Evolutionary conservation across 306 rosid genomes (phyloP).

Genomic region (Sechiopsis laciniata): DNA sequence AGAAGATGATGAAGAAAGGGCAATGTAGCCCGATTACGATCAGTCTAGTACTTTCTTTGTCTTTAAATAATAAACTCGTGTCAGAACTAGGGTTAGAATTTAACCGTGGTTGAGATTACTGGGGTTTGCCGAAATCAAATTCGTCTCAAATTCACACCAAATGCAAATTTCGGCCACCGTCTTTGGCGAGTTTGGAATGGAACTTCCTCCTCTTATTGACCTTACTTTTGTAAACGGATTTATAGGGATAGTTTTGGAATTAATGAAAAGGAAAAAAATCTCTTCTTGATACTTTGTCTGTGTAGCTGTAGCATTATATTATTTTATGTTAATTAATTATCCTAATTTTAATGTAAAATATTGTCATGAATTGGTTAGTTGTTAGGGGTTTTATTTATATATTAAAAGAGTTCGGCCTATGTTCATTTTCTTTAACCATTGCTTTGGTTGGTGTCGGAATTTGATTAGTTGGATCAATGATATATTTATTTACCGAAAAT

Average conservation of each 20-base stretch:
- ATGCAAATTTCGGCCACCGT: conserved; percentile 21
- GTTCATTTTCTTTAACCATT: too few species aligned
- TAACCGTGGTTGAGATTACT: conserved; percentile 22
- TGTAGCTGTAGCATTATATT: not conserved
- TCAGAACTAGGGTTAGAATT: conserved; percentile 12
- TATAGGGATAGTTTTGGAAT: conserved; percentile 13
- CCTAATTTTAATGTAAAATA: not conserved
- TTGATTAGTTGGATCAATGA: too few species aligned
- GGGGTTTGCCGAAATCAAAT: conserved; percentile 13
- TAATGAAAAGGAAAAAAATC: not conserved
- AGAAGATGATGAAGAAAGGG: not conserved
- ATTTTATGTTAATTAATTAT: not conserved
- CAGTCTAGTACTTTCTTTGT: conserved; percentile 12
- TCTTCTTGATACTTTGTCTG: conserved; percentile 14
- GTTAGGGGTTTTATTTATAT: not conserved
- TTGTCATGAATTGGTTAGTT: not conserved
- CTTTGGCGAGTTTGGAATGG: not conserved
- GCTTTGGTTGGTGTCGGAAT: too few species aligned
- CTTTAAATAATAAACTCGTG: conserved; percentile 25
- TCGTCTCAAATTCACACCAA: conserved; percentile 21
- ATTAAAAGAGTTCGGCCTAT: too few species aligned
- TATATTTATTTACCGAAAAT: too few species aligned
- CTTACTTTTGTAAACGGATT: conserved; percentile 10
- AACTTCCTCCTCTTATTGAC: not conserved
- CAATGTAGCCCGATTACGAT: conserved; percentile 9